Conservation (phyloP, 2,329 filamentous ascomycete genomes). For the Apiospora hydei region DNA sequence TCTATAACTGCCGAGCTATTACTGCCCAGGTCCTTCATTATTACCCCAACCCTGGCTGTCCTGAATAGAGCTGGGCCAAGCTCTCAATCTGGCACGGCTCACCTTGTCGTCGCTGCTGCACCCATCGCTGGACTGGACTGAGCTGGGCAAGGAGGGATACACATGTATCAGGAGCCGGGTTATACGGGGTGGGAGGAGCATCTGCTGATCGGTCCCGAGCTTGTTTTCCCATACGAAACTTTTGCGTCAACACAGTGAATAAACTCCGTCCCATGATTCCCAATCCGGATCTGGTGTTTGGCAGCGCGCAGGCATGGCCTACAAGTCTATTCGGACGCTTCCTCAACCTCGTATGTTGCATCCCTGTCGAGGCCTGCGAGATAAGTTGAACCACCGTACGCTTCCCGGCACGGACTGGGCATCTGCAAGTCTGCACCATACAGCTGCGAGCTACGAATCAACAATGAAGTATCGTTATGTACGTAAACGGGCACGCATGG, state of each 20-base stretch:
- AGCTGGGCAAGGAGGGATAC: background rate
- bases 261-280: conserved; percentile 14
- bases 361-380: conserved; percentile 16
- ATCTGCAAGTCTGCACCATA: conserved; percentile 18
- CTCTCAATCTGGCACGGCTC: background rate
- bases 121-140: background rate
- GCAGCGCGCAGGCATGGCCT: background rate
- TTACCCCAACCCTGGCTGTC: conserved; percentile 6
- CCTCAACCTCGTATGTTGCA: conserved; percentile 14
- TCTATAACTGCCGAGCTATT: conserved; percentile 20
- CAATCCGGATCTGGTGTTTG: conserved; percentile 17
- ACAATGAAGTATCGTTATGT: conserved; percentile 1
- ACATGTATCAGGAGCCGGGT: background rate
- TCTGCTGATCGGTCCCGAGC: conserved; percentile 14
- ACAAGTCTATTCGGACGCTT: background rate
- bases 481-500: conserved; percentile 13
- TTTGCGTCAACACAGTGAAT: conserved; percentile 12
- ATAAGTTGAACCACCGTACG: conserved; percentile 12
- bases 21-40: conserved; percentile 19
- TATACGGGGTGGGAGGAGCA: conserved; percentile 5
- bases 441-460: conserved; percentile 15
- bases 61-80: background rate
- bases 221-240: conserved; percentile 17
- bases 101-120: background rate
- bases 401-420: conserved; percentile 12